Evolutionary conservation across 2,329 filamentous ascomycete genomes (phyloP), one percentile per base, ranked within the genome.

Genomic region (Talaromyces sp.): DNA sequence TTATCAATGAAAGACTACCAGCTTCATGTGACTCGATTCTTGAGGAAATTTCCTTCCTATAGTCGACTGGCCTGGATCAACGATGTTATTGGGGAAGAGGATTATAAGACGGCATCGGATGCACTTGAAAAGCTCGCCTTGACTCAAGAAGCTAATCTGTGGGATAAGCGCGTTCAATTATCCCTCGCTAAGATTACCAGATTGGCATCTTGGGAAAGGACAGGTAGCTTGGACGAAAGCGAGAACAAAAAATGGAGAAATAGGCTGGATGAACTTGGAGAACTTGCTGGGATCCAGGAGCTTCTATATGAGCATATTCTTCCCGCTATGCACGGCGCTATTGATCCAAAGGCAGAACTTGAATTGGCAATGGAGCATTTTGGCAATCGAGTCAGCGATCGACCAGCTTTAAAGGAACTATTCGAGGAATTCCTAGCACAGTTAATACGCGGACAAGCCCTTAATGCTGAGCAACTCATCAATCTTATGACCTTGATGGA

Each of bases 31-130:
- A 96, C 91, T 0, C 81, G 82, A 56, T 99, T 92, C 68, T 81
- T 99, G 54, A 86, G 90, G 49, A 87, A 85, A 59, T 85, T 87
- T 64, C 84, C 86, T 0, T 82, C 87, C 63, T 86, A 91, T 63
- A 87, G 88, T 29, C 91, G 91, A 68, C 82, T 99, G 51, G 87
- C 88, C 55, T 99, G 95, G 95, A 96, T 99, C 77, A 96, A 99
- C 71, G 93, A 98, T 71, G 83, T 98, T 8, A 82, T 87, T 62
- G 83, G 84, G 26, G 90, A 95, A 70, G 82, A 86, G 61, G 86
- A 96, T 67, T 91, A 91, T 64, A 80, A 84, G 13, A 83, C 85
- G 59, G 93, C 93, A 11, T 87, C 89, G 5, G 78, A 85, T 49
- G 89, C 87, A 0, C 81, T 99, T 53, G 79, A 89, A 50, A 79